These are phyloP conservation scores for Hypoxylon rubiginosum DNA, from an alignment of 2,329 filamentous ascomycete genomes.

Conservation along the genomic window DNA sequence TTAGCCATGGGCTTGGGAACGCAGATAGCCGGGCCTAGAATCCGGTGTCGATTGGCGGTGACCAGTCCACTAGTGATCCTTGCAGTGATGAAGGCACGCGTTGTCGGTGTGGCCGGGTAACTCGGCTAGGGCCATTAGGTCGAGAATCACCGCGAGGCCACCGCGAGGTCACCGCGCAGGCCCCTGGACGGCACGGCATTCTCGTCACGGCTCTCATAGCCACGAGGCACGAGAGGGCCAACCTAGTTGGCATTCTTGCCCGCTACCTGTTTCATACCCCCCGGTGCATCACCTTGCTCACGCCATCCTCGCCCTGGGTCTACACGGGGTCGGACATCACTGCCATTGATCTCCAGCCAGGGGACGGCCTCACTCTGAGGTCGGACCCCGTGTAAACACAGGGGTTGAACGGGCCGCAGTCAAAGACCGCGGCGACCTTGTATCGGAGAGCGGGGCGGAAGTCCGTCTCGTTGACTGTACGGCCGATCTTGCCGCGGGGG, in stretches of 20 bases:
- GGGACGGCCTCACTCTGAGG: neutral
- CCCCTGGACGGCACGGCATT: conserved; percentile 14
- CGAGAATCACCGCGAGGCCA: too few species aligned
- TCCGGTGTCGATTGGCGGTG: too few species aligned
- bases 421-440: neutral
- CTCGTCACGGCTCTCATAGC: conserved; percentile 19
- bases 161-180: conserved; percentile 30
- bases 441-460: neutral
- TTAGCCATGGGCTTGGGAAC: too few species aligned
- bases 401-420: neutral
- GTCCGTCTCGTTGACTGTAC: neutral
- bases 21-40: too few species aligned
- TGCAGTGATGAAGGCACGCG: too few species aligned
- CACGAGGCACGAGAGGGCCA: conserved; percentile 30
- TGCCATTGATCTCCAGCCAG: neutral
- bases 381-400: neutral
- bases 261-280: conserved; percentile 12
- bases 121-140: conserved; percentile 41
- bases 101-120: too few species aligned
- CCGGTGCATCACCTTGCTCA: neutral
- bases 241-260: conserved; percentile 36
- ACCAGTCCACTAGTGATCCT: too few species aligned
- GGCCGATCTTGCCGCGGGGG: too few species aligned
- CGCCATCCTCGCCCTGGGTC: neutral
- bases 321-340: neutral